A percentile compares a stretch with the other conserved stretches of the same genome.
These are phyloP conservation scores for Jatropha curcas DNA, from an alignment of 345 rosid species.

Conservation along the genomic window DNA sequence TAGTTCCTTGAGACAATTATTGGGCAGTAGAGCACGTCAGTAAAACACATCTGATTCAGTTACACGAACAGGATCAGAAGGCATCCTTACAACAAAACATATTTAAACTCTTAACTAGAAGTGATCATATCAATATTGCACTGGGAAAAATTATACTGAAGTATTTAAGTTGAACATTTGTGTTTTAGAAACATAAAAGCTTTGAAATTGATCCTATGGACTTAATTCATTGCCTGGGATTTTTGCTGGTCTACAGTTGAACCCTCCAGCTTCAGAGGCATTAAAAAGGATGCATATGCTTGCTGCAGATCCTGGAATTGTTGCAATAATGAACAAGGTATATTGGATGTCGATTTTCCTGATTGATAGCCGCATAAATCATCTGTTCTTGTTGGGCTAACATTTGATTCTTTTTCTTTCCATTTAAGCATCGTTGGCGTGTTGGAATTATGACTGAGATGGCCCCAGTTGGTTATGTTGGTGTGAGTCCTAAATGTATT, in stretches of 20 bases:
- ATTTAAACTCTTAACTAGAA: background rate
- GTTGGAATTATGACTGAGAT: conserved; percentile 91
- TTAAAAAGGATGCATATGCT: conserved; percentile 94
- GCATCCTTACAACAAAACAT: background rate
- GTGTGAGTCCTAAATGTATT: conserved; percentile 80
- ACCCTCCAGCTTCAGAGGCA: conserved; percentile 86
- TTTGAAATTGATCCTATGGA: background rate
- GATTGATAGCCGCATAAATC: conserved; percentile 3
- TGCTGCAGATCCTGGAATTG: conserved; percentile 93
- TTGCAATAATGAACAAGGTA: conserved; percentile 92
- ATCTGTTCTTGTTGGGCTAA: background rate
- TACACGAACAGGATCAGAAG: background rate
- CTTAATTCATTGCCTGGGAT: background rate
- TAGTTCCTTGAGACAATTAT: background rate
- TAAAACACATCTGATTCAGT: background rate
- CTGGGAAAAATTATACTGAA: no score
- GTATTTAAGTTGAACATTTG: no score
- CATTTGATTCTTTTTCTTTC: conserved; percentile 13
- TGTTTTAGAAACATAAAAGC: background rate
- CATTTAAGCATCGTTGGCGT: conserved; percentile 73
- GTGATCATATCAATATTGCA: background rate
- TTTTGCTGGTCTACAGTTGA: conserved; percentile 44
- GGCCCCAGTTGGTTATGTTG: conserved; percentile 98
- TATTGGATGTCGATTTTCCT: background rate
- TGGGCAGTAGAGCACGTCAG: background rate